These are phyloP conservation scores for Geotrichum candidum DNA, from an alignment of 1,139 yeast genomes.

Conservation along the genomic window DNA sequence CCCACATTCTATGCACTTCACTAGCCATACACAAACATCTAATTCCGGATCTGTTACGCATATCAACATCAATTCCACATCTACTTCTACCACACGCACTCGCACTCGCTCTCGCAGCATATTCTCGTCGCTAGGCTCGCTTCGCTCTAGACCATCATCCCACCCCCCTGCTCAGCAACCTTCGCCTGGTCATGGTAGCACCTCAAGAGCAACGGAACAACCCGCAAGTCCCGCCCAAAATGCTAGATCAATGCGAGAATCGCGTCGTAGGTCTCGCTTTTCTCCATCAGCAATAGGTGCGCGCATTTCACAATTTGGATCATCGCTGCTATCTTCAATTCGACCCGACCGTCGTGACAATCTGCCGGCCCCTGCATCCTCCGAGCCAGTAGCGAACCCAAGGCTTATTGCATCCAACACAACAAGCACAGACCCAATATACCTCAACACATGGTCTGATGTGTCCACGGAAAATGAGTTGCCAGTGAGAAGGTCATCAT, in stretches of 20 bases:
- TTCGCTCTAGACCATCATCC: background rate
- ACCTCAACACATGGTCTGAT: background rate
- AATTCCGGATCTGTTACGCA: background rate
- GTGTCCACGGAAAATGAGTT: background rate
- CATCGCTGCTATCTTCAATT: background rate
- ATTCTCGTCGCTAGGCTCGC: background rate
- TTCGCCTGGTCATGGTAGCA: background rate
- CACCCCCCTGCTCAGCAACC: background rate
- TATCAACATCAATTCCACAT: background rate
- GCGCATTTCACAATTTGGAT: slow-evolving; percentile 5
- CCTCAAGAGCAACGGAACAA: background rate
- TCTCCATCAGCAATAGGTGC: background rate
- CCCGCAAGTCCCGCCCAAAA: background rate
- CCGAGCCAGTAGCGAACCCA: background rate
- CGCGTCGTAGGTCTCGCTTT: slow-evolving; percentile 1
- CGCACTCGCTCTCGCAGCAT: background rate
- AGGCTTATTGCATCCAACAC: background rate
- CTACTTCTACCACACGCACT: background rate
- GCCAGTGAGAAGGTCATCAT: background rate
- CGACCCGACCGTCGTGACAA: background rate
- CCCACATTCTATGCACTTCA: background rate
- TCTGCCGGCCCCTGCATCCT: background rate
- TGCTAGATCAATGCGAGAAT: background rate
- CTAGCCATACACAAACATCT: background rate
- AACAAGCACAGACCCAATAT: background rate